Base-by-base conservation (phyloP, 1,284 basidiomycete species). In the Wolfiporia cocos region DNA sequence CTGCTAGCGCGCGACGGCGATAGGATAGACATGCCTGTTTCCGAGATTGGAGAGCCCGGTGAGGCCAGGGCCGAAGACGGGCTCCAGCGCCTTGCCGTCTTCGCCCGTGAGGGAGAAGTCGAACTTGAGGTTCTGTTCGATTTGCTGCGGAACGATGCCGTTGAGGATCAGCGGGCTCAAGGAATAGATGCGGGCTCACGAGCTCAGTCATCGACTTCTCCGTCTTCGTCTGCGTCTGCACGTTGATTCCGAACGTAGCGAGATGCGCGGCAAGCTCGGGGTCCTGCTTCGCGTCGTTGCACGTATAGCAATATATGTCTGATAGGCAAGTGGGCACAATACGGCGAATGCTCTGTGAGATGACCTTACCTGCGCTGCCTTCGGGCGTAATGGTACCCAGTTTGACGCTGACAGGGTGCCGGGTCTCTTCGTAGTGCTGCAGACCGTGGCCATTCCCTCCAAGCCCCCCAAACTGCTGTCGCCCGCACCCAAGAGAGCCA, bases 131-230 rank as follows among this genome's bases (percentile, higher is more conserved):
- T 99, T 99, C 56, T 98, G 93, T 61, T 97, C 94, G 54, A 98
- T 87, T 86, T 98, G 92, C 88, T 91, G 49, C 4, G 35, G 28
- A 48, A 39, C 1, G 19, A n/a, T 14, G 12, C 5, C 21, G n/a
- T n/a, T 18, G 2, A 11, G 17, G 19, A 19, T 1, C n/a, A n/a
- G n/a, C n/a, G n/a, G n/a, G n/a, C n/a, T n/a, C n/a, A n/a, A n/a
- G n/a, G n/a, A n/a, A n/a, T n/a, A n/a, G n/a, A n/a, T n/a, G n/a
- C n/a, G 3, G 7, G 41, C 78, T 47, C 47, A 92, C 91, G 43
- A 99, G 70, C 59, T 99, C 95, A 0, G 94, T 96, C 86, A 97
- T 92, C 41, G 83, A 92, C 68, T 97, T 98, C 61, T 97, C 93
- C 0, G 94, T 99, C 68, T 99, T 99, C 20, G 70, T 83, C 58